Evolutionary conservation across 768 basidiomycete genomes (phyloP).

Genomic region (Cyclocybe aegerita): DNA sequence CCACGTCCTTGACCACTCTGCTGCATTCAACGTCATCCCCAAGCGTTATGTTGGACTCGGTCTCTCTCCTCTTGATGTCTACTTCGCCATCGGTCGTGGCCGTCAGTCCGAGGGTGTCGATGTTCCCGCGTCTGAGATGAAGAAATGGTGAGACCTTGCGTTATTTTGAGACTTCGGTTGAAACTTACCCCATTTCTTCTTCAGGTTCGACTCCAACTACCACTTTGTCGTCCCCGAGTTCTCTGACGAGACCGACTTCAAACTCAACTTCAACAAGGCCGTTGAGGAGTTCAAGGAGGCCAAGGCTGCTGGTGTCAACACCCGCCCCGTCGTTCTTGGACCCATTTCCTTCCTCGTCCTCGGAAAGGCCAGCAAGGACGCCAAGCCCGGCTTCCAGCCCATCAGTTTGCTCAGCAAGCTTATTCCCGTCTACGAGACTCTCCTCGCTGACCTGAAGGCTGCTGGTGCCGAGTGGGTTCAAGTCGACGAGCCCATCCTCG

Average conservation of each 20-base stretch:
- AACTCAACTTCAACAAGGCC: slow-evolving; percentile 93
- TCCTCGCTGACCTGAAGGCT: slow-evolving; percentile 86
- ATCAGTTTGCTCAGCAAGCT: slow-evolving; percentile 88
- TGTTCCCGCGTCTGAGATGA: slow-evolving; percentile 98
- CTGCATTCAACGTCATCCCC: slow-evolving; percentile 95
- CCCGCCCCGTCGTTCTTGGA: slow-evolving; percentile 95
- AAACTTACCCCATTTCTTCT: slow-evolving; percentile 9
- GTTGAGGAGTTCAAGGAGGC: slow-evolving; percentile 95
- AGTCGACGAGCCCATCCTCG: slow-evolving; percentile 95
- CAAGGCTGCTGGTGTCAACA: slow-evolving; percentile 81
- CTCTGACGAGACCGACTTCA: slow-evolving; percentile 88
- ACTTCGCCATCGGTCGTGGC: slow-evolving; percentile 99
- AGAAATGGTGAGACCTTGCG: slow-evolving; percentile 81
- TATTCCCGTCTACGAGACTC: slow-evolving; percentile 87
- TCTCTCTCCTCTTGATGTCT: slow-evolving; percentile 88
- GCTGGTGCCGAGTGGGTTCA: slow-evolving; percentile 96
- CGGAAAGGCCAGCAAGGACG: slow-evolving; percentile 87
- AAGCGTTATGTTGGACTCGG: slow-evolving; percentile 87
- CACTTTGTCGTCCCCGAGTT: slow-evolving; percentile 98
- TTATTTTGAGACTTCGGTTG: not conserved
- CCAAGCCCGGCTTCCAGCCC: slow-evolving; percentile 82
- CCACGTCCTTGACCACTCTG: slow-evolving; percentile 96
- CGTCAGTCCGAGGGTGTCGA: slow-evolving; percentile 94
- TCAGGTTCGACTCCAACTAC: slow-evolving; percentile 96
- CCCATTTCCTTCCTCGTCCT: slow-evolving; percentile 94